Evolutionary conservation across 1,139 yeast species (phyloP), one percentile per base, ranked within the genome.

Genomic region (Kodamaea fungicola): DNA sequence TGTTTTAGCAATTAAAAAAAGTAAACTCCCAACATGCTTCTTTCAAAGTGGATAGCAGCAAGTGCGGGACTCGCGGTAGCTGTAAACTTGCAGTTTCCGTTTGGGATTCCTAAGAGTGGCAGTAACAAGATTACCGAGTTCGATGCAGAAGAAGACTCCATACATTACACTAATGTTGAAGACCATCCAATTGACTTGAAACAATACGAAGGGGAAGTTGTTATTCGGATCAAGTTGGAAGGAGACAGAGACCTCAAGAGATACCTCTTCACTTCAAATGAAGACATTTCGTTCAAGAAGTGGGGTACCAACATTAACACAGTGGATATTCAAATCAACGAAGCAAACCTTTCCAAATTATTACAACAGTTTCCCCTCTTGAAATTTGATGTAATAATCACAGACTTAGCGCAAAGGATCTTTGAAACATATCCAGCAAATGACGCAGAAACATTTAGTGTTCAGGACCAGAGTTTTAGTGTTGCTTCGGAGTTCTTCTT

Each of bases 341-440:
- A 49, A 21, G 51, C 42, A 1, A 51, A 57, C 27, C 50, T 64
- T 35, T 41, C 36, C 7, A 46, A 51, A 27, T 46, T 70, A 30
- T 32, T 46, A 12, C 50, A 51, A 19, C 44, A 47, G 24, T 55
- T 52, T 37, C 45, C 49, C 4, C 40, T 41, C 8, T 33, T 62
- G 29, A 35, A 54, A 4, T 67, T 59, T 41, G 44, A 61, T 8
- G 50, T 70, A 6, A 58, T 82, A n/a, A 71, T 83, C 30, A 64
- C 63, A 0, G 85, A 83, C 51, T 61, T 83, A 41, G 66, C 83
- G 1, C 80, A 76, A 47, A 61, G 67, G 1, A 66, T 83, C 1
- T 71, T 55, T 43, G 84, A 80, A 44, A 69, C 83, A 0, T 78
- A 61, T 43, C 83, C 86, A 2, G 42, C 50, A 8, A 32, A 38